Conservation (phyloP, 225 moss, liverwort and hornwort species). For the Physcomitrellopsis africana region DNA sequence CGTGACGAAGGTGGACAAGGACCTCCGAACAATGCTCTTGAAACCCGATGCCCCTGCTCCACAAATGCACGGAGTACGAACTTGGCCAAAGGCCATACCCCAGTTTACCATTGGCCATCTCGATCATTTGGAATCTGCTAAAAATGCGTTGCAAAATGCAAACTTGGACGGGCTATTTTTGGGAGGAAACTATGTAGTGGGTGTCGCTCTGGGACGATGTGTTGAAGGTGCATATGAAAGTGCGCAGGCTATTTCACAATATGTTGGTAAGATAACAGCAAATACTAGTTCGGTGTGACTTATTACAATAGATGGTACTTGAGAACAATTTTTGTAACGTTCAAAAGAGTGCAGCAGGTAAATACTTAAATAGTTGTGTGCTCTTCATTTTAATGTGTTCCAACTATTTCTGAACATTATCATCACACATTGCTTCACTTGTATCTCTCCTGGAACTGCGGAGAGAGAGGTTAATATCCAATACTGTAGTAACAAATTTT, state of each 20-base stretch:
- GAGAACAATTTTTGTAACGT: conserved; percentile 48
- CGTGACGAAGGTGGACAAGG: conserved; percentile 87
- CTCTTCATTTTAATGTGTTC: conserved; percentile 12
- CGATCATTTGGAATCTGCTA: conserved; percentile 76
- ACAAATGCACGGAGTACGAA: conserved; percentile 76
- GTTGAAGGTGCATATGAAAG: conserved; percentile 97
- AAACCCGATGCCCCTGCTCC: conserved; percentile 78
- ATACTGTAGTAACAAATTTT: no score
- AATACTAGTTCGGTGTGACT: conserved; percentile 39
- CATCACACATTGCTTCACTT: not conserved
- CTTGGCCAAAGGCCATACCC: conserved; percentile 91
- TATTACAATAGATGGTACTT: conserved; percentile 15
- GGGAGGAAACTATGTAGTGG: conserved; percentile 95
- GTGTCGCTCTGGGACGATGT: conserved; percentile 90
- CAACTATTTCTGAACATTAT: conserved; percentile 8
- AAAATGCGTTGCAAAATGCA: conserved; percentile 54
- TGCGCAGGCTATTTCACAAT: conserved; percentile 70
- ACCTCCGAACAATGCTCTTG: conserved; percentile 92
- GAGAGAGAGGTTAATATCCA: no score
- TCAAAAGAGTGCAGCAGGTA: conserved; percentile 19
- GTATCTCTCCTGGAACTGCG: no score
- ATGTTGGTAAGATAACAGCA: conserved; percentile 45
- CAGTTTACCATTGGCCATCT: conserved; percentile 95
- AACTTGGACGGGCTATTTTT: conserved; percentile 79
- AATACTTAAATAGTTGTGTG: not conserved